Base-by-base conservation (phyloP, 78 protist genomes). In the Dictyostelium capitatum region DNA sequence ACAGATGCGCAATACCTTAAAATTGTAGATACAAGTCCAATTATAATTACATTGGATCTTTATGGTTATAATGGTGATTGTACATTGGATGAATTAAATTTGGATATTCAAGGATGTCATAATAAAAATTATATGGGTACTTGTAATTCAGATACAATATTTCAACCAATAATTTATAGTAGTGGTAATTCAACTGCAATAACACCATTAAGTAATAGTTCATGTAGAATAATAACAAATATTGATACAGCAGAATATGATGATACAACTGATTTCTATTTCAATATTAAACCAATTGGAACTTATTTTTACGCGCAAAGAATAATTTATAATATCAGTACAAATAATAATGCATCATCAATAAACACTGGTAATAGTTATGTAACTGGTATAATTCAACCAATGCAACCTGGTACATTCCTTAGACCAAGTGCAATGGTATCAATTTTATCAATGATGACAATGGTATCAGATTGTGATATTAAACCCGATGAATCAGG, bases 301-400 rank as follows among this genome's bases (percentile, higher is more conserved):
- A 51, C 65, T 0, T 75, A 75, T 28, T 83, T 83, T 32, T 83
- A 72, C 43, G 80, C 80, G 4, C 90, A 83, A 54, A 69, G 90
- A 73, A 51, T 83, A 9, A 32, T 83, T 5, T 83, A 83, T 41
- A 83, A 83, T 54, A 56, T 83, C 0, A n/a, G 80, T 3, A 83
- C 90, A 32, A 53, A 30, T 41, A 83, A 83, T 25, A 41, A 72
- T 30, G 48, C 51, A 23, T 4, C 69, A 1, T 6, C 19, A 5
- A 72, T 72, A 4, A 72, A 69, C 10, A 30, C 23, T 54, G 90
- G 90, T 43, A 83, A 83, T 47, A 70, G 80, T 5, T 83, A 50
- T 83, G 90, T 83, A 3, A 53, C 53, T 73, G 90, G 90, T 41
- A 43, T 83, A 9, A 72, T 83, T 41, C 90, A 83, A 72, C 90